A percentile compares a stretch with the other conserved stretches of the same genome.
These are phyloP conservation scores for Xylariaceae sp. DNA, from an alignment of 2,329 filamentous ascomycete genomes.

Conservation along the genomic window DNA sequence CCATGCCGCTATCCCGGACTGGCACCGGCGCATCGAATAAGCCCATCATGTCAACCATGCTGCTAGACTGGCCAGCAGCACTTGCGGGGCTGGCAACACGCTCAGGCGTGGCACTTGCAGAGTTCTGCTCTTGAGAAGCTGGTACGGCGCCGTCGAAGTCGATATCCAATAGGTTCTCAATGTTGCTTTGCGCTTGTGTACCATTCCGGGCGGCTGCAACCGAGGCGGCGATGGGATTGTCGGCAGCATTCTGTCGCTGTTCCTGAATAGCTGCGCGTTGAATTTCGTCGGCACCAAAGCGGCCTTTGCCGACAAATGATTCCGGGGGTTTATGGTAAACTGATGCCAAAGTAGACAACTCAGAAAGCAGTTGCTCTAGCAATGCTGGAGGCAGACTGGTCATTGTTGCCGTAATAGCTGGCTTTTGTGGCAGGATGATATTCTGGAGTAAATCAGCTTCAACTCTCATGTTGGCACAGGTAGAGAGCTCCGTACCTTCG, in stretches of 20 bases:
- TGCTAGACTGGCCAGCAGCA: conserved; percentile 38
- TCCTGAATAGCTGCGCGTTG: conserved; percentile 96
- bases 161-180: conserved; percentile 93
- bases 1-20: conserved; percentile 42
- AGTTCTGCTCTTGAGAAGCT: conserved; percentile 67
- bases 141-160: conserved; percentile 92
- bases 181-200: conserved; percentile 62
- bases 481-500: conserved; percentile 58
- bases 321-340: conserved; percentile 98
- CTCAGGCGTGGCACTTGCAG: conserved; percentile 59
- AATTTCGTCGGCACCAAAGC: conserved; percentile 89
- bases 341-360: conserved; percentile 90
- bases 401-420: conserved; percentile 91
- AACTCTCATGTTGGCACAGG: background rate
- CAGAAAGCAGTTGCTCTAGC: conserved; percentile 82
- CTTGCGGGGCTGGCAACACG: conserved; percentile 60
- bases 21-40: conserved; percentile 64
- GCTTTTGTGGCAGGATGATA: conserved; percentile 90
- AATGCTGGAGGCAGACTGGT: conserved; percentile 78
- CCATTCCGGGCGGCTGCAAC: conserved; percentile 64
- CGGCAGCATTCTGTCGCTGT: conserved; percentile 83
- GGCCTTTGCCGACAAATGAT: conserved; percentile 94
- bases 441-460: conserved; percentile 48
- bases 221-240: conserved; percentile 89
- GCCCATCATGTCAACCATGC: conserved; percentile 62